Evolutionary conservation across 225 moss, liverwort and hornwort genomes (phyloP).

Genomic region (Polytrichum commune): DNA sequence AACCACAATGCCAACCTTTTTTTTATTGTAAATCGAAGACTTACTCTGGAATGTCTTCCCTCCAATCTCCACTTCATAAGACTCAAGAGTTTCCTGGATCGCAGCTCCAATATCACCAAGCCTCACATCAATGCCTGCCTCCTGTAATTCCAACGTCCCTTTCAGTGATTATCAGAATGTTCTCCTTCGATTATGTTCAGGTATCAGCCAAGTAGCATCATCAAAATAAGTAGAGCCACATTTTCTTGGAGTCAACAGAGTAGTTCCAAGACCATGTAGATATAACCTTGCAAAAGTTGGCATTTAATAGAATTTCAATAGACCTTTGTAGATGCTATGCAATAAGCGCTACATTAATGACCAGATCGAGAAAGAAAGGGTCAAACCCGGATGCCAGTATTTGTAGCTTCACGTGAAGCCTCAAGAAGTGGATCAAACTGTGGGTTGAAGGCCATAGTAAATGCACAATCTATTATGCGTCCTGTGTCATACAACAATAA

Average conservation of each 20-base stretch:
- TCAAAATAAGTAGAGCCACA: too few relatives aligned
- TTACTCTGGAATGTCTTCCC: slow-evolving; percentile 84
- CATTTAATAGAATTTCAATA: not conserved
- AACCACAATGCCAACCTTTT: too few relatives aligned
- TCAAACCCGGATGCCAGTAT: slow-evolving; percentile 76
- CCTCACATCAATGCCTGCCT: slow-evolving; percentile 94
- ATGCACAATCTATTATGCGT: slow-evolving; percentile 87
- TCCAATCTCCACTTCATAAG: slow-evolving; percentile 92
- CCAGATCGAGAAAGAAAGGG: not conserved
- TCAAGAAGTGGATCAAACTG: slow-evolving; percentile 81
- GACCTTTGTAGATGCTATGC: not conserved
- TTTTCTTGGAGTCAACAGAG: too few relatives aligned
- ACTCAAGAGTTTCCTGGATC: slow-evolving; percentile 95
- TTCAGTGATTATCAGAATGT: too few relatives aligned
- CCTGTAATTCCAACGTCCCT: slow-evolving; percentile 36
- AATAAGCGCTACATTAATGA: not conserved
- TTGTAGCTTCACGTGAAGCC: slow-evolving; percentile 86
- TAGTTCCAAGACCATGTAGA: too few relatives aligned
- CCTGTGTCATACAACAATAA: slow-evolving; percentile 31
- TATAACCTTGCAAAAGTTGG: too few relatives aligned
- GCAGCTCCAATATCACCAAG: slow-evolving; percentile 95
- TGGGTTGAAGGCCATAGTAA: slow-evolving; percentile 95
- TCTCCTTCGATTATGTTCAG: too few relatives aligned
- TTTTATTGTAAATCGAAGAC: not conserved
- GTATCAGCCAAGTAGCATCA: too few relatives aligned